Base-by-base conservation (phyloP, 768 basidiomycete genomes). In the Rhizopogon vulgaris region DNA sequence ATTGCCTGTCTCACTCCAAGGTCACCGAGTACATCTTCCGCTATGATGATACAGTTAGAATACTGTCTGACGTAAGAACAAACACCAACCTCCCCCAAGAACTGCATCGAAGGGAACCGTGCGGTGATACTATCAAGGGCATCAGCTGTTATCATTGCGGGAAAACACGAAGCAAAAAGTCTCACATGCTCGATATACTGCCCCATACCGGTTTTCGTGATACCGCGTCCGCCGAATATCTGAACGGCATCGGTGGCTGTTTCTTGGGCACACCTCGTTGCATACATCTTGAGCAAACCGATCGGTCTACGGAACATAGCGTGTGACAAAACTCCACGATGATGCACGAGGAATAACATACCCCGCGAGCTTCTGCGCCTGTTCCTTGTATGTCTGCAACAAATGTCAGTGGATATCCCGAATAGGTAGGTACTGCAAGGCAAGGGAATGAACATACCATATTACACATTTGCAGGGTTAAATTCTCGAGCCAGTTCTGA, bases 221-320 rank as follows among this genome's bases (percentile, higher is more conserved):
- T 80, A 24, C 88, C 91, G 49, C 92, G 82, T 15, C 91, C 92
- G 60, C 90, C 90, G 58, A 92, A 93, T 55, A 94, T 80, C 69
- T 88, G 85, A 3, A 92, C 87, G 15, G 91, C 90, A 51, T 82
- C 80, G 45, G 71, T 69, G 3, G 79, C 75, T 15, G 80, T 79
- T 49, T 80, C 77, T 43, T 78, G 78, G 3, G 77, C 78, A 18
- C 71, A 71, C 28, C 73, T 69, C n/a, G 80, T 84, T 17, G 69
- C 63, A 54, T 78, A 73, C 73, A 77, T 76, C 71, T 84, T 83
- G 58, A 83, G 63, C 61, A 84, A 69, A 24, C 69, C 80, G 54
- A 83, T 81, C 49, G 79, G 80, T 4, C 71, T 69, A 27, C 34
- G 32, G 30, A 51, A 38, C 41, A 22, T 41, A 40, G 37, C 38